Percentiles rank a stretch among this genome's conserved stretches.
Evolutionary conservation across 108 stramenopile genomes (phyloP).

Genomic region (Skeletonema grethae): DNA sequence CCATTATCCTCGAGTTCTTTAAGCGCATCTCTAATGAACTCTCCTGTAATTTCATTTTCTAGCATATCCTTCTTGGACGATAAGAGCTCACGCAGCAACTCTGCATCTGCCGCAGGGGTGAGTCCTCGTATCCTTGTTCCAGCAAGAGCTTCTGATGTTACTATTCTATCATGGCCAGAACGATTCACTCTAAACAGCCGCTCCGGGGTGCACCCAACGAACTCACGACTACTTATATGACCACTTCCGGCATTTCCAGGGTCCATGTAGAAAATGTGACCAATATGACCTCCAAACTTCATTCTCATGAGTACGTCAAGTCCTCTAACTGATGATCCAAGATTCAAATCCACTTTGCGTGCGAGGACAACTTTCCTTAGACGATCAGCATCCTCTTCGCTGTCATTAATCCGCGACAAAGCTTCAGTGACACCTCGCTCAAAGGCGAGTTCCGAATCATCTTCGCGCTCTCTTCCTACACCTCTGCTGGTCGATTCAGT

Average conservation of each 20-base stretch:
- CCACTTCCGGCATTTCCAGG: conserved; percentile 40
- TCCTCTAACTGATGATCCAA: conserved; percentile 51
- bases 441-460: conserved; percentile 61
- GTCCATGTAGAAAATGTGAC: conserved; percentile 74
- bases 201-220: conserved; percentile 87
- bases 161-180: conserved; percentile 33
- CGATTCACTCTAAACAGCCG: conserved; percentile 66
- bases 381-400: neutral
- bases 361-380: conserved; percentile 78
- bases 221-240: conserved; percentile 40
- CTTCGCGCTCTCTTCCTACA: conserved; percentile 15
- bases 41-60: conserved; percentile 80
- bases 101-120: conserved; percentile 64
- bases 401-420: conserved; percentile 43
- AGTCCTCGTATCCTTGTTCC: conserved; percentile 83
- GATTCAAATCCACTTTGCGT: conserved; percentile 61
- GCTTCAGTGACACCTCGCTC: conserved; percentile 69
- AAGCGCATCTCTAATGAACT: conserved; percentile 66
- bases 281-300: conserved; percentile 73
- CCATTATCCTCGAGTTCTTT: conserved; percentile 50
- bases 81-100: conserved; percentile 68
- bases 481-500: conserved; percentile 37
- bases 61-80: conserved; percentile 72
- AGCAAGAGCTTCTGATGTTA: conserved; percentile 81
- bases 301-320: conserved; percentile 71